phyloP scores from a whole-genome alignment of 805 yeast species.

The Saturnispora bothae region DNA sequence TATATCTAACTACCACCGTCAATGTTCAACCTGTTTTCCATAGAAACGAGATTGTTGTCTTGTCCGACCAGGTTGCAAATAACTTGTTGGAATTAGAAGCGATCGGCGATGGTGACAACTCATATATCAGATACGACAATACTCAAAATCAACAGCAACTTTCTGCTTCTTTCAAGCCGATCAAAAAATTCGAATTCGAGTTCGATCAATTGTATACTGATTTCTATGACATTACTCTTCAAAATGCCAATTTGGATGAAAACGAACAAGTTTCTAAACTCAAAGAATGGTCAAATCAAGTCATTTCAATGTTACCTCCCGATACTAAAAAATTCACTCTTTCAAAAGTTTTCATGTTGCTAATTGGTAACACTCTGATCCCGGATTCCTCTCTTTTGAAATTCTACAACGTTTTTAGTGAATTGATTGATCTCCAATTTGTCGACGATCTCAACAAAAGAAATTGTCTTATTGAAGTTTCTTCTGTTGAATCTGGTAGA shows the following conservation, averaged over 20 bases:
- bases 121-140: conserved; percentile 20
- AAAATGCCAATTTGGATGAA: conserved; percentile 29
- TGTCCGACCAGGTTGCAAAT: conserved; percentile 67
- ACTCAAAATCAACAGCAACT: not conserved
- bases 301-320: conserved; percentile 33
- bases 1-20: conserved; percentile 84
- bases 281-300: conserved; percentile 32
- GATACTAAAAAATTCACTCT: conserved; percentile 35
- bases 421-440: conserved; percentile 49
- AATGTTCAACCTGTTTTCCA: conserved; percentile 96
- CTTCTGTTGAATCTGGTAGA: conserved; percentile 23
- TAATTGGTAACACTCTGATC: conserved; percentile 55
- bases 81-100: conserved; percentile 69
- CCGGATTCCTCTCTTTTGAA: conserved; percentile 49
- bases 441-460: conserved; percentile 67
- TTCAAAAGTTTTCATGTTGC: conserved; percentile 62
- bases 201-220: conserved; percentile 66
- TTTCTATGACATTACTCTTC: conserved; percentile 34
- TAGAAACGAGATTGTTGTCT: conserved; percentile 70
- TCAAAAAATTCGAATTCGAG: conserved; percentile 8
- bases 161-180: not conserved
- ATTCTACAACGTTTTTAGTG: conserved; percentile 37
- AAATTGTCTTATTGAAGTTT: conserved; percentile 65
- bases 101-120: conserved; percentile 34
- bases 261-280: conserved; percentile 23